phyloP scores from a whole-genome alignment of 345 rosid genomes.

The Populus ilicifolia region DNA sequence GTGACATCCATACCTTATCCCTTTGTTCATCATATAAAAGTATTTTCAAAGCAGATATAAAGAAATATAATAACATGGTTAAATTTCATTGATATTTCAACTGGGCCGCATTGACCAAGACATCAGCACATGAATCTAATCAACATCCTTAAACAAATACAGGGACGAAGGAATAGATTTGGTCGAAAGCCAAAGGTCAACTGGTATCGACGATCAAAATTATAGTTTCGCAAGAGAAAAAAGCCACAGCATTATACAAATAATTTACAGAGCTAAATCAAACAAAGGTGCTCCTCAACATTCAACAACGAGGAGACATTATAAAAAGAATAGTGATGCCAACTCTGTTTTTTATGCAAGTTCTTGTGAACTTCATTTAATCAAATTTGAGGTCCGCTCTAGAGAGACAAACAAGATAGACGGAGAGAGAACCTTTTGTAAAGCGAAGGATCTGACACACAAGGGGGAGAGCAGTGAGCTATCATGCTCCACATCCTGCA shows the following conservation, averaged over 20 bases:
- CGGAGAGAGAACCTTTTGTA: conserved; percentile 19
- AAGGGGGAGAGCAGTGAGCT: conserved; percentile 16
- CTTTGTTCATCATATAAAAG: no score
- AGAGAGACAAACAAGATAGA: conserved; percentile 12
- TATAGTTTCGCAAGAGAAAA: background rate
- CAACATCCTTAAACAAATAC: background rate
- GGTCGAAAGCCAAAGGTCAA: conserved; percentile 9
- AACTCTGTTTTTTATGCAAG: background rate
- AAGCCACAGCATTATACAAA: background rate
- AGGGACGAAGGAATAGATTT: background rate
- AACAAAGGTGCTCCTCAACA: background rate
- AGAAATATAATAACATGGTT: background rate
- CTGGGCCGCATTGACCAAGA: background rate
- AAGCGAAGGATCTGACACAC: conserved; percentile 26
- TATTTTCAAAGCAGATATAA: no score
- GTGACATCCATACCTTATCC: no score
- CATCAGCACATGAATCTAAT: background rate
- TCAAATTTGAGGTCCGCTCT: conserved; percentile 19
- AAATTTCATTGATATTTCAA: background rate
- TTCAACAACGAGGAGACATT: background rate
- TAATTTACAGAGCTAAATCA: background rate
- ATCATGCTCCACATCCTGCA: background rate
- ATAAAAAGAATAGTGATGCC: background rate
- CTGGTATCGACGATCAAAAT: conserved; percentile 1
- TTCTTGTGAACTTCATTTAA: conserved; percentile 29